These are phyloP conservation scores for Coemansia sp. DNA, from an alignment of 192 early-diverging fungal genomes.

Conservation along the genomic window DNA sequence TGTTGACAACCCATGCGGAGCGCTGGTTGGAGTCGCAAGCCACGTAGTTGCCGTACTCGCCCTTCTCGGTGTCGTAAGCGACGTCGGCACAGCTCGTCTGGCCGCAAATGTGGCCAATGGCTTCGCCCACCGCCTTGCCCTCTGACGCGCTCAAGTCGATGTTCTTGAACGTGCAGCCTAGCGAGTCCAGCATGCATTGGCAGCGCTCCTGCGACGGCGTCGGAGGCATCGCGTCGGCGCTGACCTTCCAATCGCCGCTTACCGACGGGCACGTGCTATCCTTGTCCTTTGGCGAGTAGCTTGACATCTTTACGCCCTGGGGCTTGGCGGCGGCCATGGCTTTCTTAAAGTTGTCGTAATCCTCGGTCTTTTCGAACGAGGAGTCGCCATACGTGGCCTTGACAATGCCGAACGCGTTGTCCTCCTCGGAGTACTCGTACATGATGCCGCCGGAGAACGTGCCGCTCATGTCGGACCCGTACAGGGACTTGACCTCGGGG, in stretches of 20 bases:
- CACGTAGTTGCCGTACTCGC: constrained; percentile 47
- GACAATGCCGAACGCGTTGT: constrained; percentile 74
- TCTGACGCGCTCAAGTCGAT: constrained; percentile 25
- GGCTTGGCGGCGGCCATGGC: constrained; percentile 54
- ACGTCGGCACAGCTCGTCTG: constrained; percentile 43
- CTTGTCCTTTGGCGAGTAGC: constrained; percentile 47
- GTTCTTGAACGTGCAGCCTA: constrained; percentile 57
- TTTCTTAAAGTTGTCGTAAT: constrained; percentile 65
- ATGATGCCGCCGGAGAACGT: constrained; percentile 72
- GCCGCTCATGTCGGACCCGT: constrained; percentile 66
- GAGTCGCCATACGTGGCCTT: constrained; percentile 56
- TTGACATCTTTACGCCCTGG: constrained; percentile 61
- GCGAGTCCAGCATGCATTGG: constrained; percentile 64
- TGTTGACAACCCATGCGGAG: constrained; percentile 46
- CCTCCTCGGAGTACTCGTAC: constrained; percentile 76
- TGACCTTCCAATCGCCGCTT: constrained; percentile 60
- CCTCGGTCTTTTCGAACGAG: constrained; percentile 50
- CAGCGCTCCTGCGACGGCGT: constrained; percentile 67
- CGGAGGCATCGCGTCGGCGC: constrained; percentile 58
- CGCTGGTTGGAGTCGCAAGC: constrained; percentile 45
- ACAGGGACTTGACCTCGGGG: constrained; percentile 67
- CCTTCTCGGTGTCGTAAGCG: constrained; percentile 40
- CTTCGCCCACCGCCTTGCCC: constrained; percentile 41
- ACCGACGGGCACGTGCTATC: constrained; percentile 59
- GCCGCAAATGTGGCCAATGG: constrained; percentile 43